Conservation (phyloP, 179 eudicot species). For the Corrigiola litoralis region DNA sequence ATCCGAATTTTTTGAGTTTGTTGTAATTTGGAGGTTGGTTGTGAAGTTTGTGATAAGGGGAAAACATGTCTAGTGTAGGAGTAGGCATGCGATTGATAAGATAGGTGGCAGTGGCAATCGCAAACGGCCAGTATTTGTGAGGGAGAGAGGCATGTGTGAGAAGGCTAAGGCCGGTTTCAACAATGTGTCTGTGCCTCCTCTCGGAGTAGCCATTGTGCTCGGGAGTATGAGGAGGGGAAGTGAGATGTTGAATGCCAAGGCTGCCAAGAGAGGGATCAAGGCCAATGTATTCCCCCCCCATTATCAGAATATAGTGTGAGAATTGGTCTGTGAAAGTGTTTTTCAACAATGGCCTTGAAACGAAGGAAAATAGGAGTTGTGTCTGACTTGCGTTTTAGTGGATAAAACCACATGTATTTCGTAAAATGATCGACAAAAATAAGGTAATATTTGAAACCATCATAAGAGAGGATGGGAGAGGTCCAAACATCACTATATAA, state of each 20-base stretch:
- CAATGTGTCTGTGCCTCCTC: neutral
- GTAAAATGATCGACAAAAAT: neutral
- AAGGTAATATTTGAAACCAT: neutral
- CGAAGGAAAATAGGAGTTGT: neutral
- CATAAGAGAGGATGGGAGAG: neutral
- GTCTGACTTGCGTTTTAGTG: neutral
- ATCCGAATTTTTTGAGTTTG: too few species aligned
- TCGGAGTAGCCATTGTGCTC: neutral
- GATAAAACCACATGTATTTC: neutral
- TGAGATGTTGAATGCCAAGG: conserved; percentile 4
- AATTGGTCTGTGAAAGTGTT: neutral
- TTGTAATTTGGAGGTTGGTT: too few species aligned
- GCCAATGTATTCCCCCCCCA: neutral
- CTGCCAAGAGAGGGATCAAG: neutral
- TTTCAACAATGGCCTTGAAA: neutral
- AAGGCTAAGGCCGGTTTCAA: neutral
- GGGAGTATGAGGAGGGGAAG: neutral
- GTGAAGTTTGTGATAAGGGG: neutral
- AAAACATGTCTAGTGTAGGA: neutral
- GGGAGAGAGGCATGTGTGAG: neutral
- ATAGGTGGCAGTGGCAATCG: neutral
- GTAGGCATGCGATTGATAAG: neutral
- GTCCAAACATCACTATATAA: neutral
- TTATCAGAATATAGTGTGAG: neutral
- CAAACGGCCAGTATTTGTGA: neutral